Evolutionary conservation across 768 basidiomycete species (phyloP).

Genomic region (Collybiopsis luxurians): DNA sequence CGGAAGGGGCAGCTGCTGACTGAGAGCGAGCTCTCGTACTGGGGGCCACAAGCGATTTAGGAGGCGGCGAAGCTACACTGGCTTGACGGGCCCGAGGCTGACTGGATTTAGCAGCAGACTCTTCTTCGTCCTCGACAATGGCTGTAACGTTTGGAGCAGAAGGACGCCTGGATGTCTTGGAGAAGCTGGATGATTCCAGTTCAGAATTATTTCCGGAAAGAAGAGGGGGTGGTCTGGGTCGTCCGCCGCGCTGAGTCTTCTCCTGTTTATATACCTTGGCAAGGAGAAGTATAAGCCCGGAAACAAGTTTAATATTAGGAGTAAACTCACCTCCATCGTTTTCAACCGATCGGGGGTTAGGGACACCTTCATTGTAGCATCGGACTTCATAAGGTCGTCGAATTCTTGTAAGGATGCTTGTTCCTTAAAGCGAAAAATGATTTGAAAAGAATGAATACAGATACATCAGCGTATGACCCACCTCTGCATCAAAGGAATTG

Average conservation of each 20-base stretch:
- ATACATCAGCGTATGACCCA: slow-evolving; percentile 13
- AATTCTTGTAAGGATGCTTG: slow-evolving; percentile 70
- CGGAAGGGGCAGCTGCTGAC: slow-evolving; percentile 25
- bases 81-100: slow-evolving; percentile 41
- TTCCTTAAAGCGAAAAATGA: slow-evolving; percentile 36
- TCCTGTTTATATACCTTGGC: slow-evolving; percentile 71
- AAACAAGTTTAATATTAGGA: slow-evolving; percentile 14
- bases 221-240: slow-evolving; percentile 32
- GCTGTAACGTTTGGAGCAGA: slow-evolving; percentile 59
- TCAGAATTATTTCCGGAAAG: slow-evolving; percentile 32
- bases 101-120: slow-evolving; percentile 29
- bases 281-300: slow-evolving; percentile 11
- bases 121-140: slow-evolving; percentile 67
- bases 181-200: slow-evolving; percentile 20
- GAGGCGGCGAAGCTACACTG: slow-evolving; percentile 41
- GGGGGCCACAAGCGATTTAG: slow-evolving; percentile 18
- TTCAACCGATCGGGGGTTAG: slow-evolving; percentile 91
- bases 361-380: slow-evolving; percentile 92
- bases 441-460: slow-evolving; percentile 1
- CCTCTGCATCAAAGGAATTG: slow-evolving; percentile 31
- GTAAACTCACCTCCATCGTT: slow-evolving; percentile 80
- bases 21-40: slow-evolving; percentile 29
- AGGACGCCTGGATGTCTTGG: slow-evolving; percentile 35
- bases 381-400: slow-evolving; percentile 88
- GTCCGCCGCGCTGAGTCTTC: slow-evolving; percentile 48